Percentiles rank a stretch among this genome's conserved stretches.
Evolutionary conservation across 2,329 filamentous ascomycete genomes (phyloP).

Genomic region (Cercospora beticola): DNA sequence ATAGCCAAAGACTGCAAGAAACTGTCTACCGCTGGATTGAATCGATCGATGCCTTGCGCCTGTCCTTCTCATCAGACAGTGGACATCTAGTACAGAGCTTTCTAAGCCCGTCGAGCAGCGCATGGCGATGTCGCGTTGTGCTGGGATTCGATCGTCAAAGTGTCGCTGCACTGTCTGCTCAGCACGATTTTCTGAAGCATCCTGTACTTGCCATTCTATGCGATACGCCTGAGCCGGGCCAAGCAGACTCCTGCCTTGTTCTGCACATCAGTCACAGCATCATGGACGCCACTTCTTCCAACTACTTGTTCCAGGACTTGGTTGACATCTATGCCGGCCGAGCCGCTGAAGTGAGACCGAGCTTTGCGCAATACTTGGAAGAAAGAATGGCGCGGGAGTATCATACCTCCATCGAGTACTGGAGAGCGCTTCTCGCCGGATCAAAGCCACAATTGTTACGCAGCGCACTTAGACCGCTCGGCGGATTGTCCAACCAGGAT

Average conservation of each 20-base stretch:
- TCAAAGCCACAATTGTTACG: neutral
- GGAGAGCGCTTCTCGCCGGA: neutral
- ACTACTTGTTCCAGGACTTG: neutral
- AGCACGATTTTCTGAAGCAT: neutral
- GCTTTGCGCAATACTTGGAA: neutral
- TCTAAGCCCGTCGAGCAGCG: neutral
- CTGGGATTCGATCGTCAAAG: neutral
- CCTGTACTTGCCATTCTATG: neutral
- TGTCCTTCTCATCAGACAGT: neutral
- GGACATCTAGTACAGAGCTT: neutral
- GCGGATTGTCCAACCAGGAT: neutral
- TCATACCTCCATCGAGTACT: neutral
- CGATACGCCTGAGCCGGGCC: neutral
- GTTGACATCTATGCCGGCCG: neutral
- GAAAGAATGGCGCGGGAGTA: fast-evolving
- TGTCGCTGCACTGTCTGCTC: neutral
- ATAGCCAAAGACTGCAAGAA: neutral
- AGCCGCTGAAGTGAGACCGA: neutral
- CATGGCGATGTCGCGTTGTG: neutral
- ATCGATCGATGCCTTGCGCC: neutral
- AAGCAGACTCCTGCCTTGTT: neutral
- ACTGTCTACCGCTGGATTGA: neutral
- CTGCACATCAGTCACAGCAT: neutral
- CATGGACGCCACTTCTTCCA: neutral
- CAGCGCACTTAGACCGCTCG: neutral